Conservation (phyloP, 2,329 filamentous ascomycete species). For the Ascochyta lentis region DNA sequence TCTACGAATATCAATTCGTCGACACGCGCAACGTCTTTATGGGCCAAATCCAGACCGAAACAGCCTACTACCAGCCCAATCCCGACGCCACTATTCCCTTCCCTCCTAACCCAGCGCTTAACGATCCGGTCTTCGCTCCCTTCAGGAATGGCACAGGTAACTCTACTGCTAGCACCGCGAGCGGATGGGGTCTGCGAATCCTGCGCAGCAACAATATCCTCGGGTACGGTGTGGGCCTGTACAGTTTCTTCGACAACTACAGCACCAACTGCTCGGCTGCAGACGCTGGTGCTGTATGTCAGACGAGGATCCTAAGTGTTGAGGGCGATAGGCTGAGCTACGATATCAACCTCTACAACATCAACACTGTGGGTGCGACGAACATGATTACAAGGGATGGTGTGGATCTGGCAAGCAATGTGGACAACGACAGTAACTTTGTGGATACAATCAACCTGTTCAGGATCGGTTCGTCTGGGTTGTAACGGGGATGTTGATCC, state of each 20-base stretch:
- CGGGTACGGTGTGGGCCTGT: conserved; percentile 69
- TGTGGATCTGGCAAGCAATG: conserved; percentile 51
- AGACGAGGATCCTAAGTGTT: conserved; percentile 57
- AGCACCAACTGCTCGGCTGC: conserved; percentile 44
- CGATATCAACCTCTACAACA: conserved; percentile 54
- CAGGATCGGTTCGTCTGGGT: conserved; percentile 27
- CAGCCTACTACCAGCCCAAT: conserved; percentile 83
- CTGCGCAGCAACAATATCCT: conserved; percentile 62
- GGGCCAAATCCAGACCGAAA: conserved; percentile 86
- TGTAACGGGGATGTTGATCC: background rate
- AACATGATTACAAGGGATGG: conserved; percentile 57
- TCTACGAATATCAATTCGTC: conserved; percentile 83
- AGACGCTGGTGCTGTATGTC: conserved; percentile 50
- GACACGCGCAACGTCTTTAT: conserved; percentile 82
- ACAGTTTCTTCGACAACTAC: conserved; percentile 73
- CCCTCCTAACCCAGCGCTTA: conserved; percentile 61
- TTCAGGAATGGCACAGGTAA: conserved; percentile 56
- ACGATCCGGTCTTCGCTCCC: conserved; percentile 72
- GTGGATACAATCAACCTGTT: conserved; percentile 46
- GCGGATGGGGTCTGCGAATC: conserved; percentile 70
- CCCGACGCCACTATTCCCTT: conserved; percentile 74
- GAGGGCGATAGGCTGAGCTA: conserved; percentile 47
- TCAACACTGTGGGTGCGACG: conserved; percentile 56
- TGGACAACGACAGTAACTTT: conserved; percentile 57
- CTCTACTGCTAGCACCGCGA: conserved; percentile 43